Base-by-base conservation (phyloP, 2,329 filamentous ascomycete genomes). In the Trichoderma sp. region DNA sequence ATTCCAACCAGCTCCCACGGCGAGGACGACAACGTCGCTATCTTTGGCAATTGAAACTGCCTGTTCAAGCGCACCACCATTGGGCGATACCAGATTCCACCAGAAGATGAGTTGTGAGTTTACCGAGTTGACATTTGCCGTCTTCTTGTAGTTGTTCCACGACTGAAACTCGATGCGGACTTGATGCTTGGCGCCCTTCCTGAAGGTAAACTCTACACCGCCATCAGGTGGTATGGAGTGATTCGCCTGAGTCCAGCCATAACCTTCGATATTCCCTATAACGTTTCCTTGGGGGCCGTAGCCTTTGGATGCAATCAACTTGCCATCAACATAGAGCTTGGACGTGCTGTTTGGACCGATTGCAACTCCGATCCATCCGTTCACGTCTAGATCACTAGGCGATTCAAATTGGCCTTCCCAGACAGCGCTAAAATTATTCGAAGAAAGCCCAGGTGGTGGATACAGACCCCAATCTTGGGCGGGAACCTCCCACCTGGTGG, bases 41-140 rank as follows among this genome's bases (percentile, higher is more conserved):
- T 68, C 61, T 37, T 66, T 65, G 8, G 61, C 67, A 13, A 66
- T 37, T 8, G 67, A 60, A 5, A 68, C 61, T 5, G 67, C 67
- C 15, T 68, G 67, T 1, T 56, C 34, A 4, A 68, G 35, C 2
- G 67, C 67, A 1, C 48, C 53, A 3, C 52, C 52, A 13, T 68
- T 39, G 22, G 67, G 61, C 1, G 48, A 48, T 7, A 68, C 67
- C 5, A 68, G 45, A 4, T 68, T 68, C 67, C 67, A 68, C 67
- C 67, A 68, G n/a, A 68, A 48, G 6, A 68, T 32, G n/a, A 68
- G 60, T 27, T 68, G 67, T 4, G 67, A 68, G 34, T 68, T 68
- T 25, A 68, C 61, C 1, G 67, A 68, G n/a, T 68, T 68, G 61
- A 68, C 48, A 19, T 68, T 68, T 35, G 67, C 67, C 3, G 67